A percentile compares a stretch with the other conserved stretches of the same genome.
Conservation (phyloP, 345 rosid species). For the Schrenkiella parvula region DNA sequence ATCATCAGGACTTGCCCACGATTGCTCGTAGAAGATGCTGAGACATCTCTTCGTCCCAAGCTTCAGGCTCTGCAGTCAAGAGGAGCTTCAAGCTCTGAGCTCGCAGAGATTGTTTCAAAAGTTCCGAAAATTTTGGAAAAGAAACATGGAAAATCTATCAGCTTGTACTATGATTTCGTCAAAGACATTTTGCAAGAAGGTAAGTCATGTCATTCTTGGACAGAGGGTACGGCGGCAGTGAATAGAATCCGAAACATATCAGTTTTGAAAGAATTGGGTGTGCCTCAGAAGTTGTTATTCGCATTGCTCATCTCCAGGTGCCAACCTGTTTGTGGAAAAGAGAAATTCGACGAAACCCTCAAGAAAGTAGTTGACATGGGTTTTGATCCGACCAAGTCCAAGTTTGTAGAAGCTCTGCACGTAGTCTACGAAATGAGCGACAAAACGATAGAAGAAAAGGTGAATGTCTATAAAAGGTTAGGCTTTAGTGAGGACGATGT, state of each 20-base stretch:
- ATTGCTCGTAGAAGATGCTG: conserved; percentile 16
- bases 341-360: conserved; percentile 2
- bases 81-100: conserved; percentile 23
- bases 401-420: conserved; percentile 30
- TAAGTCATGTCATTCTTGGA: not conserved
- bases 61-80: conserved; percentile 21
- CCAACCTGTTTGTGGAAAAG: not conserved
- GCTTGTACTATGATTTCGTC: conserved; percentile 17
- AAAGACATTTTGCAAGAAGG: not conserved
- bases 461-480: conserved; percentile 21
- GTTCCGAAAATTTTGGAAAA: conserved; percentile 13
- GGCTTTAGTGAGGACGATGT: conserved; percentile 36
- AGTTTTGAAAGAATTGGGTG: conserved; percentile 21
- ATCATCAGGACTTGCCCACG: conserved; percentile 11
- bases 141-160: conserved; percentile 1
- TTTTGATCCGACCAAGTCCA: conserved; percentile 27
- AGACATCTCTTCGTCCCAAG: conserved; percentile 33
- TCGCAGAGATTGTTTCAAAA: not conserved
- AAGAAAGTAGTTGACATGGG: conserved; percentile 33
- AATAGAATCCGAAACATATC: conserved; percentile 12
- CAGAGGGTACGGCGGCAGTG: not conserved
- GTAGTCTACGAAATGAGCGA: not conserved
- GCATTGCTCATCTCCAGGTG: not conserved
- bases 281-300: conserved; percentile 22
- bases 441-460: conserved; percentile 21